Base-by-base conservation (phyloP, 176 grass and related monocot genomes). In the Luzula sylvatica region DNA sequence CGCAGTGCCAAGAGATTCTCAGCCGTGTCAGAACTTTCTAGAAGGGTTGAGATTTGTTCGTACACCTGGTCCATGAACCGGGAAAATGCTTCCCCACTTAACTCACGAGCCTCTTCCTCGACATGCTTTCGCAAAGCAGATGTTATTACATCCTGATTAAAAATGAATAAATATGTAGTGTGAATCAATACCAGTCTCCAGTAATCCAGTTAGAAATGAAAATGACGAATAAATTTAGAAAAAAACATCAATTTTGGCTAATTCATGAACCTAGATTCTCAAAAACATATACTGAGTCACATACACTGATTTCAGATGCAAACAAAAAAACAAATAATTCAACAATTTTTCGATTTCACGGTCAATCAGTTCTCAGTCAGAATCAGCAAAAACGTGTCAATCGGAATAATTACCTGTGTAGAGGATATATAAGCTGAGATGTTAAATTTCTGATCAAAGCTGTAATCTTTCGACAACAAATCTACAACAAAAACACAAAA, bases 31-130 rank as follows among this genome's bases (percentile, higher is more conserved):
- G 58, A 79, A 64, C 77, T 86, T 60, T 80, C 77, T 54, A 96
- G 69, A 41, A 96, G 75, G 56, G 16, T 55, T 65, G 64, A 73
- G 42, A 96, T 96, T 39, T 84, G 85, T 7, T 96, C 92, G 67
- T 89, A 96, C 14, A 96, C 67, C 71, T 89, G 92, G 42, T 96
- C 92, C 92, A 96, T 96, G 66, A 88, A 89, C 38, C 92, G 79
- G 20, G 87, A 81, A 73, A 96, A 96, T 53, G 85, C 74, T 75
- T 96, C 92, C 14, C 74, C 67, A 14, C 63, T 74, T 14, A 96
- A 74, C 65, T 96, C 92, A 19, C 92, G 92, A 38, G 92, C 77
- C 73, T 82, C 84, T 42, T 89, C 92, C 56, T 96, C 92, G 16
- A 89, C 81, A 82, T 82, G 84, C 61, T 96, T 96, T 35, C 72